These are phyloP conservation scores for Spathaspora sp. DNA, from an alignment of 1,139 yeast species.

Conservation along the genomic window DNA sequence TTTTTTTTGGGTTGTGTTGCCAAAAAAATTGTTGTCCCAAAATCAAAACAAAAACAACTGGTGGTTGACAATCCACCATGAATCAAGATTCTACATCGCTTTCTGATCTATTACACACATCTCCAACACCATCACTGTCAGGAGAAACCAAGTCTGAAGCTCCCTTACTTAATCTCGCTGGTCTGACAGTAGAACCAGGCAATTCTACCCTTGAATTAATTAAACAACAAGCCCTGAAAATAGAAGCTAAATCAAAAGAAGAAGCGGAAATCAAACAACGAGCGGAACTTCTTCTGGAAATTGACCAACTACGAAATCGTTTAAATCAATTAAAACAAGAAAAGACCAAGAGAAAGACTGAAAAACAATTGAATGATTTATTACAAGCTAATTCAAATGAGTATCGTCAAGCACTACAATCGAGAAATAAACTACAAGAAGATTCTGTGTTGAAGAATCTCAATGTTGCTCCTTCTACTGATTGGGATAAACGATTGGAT, in stretches of 20 bases:
- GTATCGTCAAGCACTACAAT: conserved; percentile 12
- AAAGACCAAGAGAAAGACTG: conserved; percentile 15
- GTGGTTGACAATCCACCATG: neutral
- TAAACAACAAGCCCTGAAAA: conserved; percentile 4
- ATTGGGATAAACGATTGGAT: conserved; percentile 33
- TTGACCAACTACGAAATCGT: conserved; percentile 22
- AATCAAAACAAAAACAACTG: neutral
- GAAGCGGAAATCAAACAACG: conserved; percentile 23
- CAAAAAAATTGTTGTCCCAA: neutral
- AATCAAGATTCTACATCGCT: conserved; percentile 5
- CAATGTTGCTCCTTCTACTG: conserved; percentile 36
- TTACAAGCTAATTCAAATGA: conserved; percentile 25
- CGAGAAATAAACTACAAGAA: conserved; percentile 21
- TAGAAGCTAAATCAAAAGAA: conserved; percentile 20
- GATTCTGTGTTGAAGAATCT: conserved; percentile 22
- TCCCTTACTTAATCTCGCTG: neutral
- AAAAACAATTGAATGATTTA: conserved; percentile 20
- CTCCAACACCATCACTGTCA: conserved; percentile 7
- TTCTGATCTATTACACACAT: conserved; percentile 10
- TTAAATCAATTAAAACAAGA: conserved; percentile 18
- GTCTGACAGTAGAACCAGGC: neutral
- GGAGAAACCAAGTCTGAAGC: neutral
- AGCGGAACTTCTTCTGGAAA: conserved; percentile 16
- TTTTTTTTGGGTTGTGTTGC: conserved; percentile 2
- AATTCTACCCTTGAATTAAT: conserved; percentile 3